Evolutionary conservation across 129 eudicot genomes (phyloP).

Genomic region (Centrapalus pauciflorus): DNA sequence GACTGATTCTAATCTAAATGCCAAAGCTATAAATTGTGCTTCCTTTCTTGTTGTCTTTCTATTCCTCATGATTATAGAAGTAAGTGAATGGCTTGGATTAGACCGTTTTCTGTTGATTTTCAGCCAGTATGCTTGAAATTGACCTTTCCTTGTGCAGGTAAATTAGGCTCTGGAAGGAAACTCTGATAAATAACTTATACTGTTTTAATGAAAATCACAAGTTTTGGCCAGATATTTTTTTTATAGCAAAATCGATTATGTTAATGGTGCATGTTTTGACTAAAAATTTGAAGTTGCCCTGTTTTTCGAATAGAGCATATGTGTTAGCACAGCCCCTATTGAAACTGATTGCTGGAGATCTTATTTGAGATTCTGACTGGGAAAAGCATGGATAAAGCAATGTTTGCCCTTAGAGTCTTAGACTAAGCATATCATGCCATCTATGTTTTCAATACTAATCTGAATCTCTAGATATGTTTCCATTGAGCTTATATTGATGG

Average conservation of each 20-base stretch:
- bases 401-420: neutral
- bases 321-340: neutral
- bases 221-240: neutral
- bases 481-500: slow-evolving; percentile 9
- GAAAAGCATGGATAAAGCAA: too few relatives aligned
- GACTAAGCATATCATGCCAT: neutral
- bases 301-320: neutral
- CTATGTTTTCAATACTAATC: neutral
- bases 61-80: neutral
- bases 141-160: neutral
- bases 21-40: neutral
- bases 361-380: neutral
- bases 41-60: neutral
- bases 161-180: slow-evolving; percentile 1
- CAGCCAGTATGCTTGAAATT: neutral
- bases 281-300: neutral
- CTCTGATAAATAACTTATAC: neutral
- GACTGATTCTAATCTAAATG: neutral
- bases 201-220: neutral
- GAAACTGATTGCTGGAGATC: slow-evolving; percentile 14
- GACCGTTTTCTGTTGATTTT: neutral
- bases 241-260: neutral
- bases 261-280: neutral
- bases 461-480: neutral
- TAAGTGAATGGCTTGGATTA: neutral